Base-by-base conservation (phyloP, 108 stramenopile species). In the Cyclotella distinguenda region DNA sequence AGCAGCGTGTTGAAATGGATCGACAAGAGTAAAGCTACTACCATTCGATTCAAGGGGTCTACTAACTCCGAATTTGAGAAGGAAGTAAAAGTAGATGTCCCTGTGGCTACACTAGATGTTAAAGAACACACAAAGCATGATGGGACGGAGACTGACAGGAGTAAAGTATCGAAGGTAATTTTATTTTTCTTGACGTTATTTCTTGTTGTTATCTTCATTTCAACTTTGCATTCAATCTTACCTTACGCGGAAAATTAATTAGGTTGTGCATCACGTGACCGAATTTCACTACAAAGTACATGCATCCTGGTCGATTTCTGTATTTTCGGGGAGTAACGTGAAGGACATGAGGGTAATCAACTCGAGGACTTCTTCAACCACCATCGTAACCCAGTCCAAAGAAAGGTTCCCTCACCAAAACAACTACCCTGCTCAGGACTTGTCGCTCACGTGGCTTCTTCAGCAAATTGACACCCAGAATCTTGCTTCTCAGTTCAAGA, bases 361-460 rank as follows among this genome's bases (percentile, higher is more conserved):
- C 28, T 68, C 34, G 26, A 79, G 83, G 8, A 43, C 6, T n/a
- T 54, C 55, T 39, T 51, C 80, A 11, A 74, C 66, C n/a, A 51
- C 50, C 18, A 46, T 84, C 31, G 65, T 84, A 53, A 82, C 78
- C 33, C 80, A 67, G 33, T 35, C 54, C 0, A 69, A 65, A 55
- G 74, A 70, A 12, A 27, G 38, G 7, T 1, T 69, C 18, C 64
- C 51, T 18, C 42, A 58, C 4, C 42, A 54, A 28, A 30, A 23
- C 1, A 59, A 58, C 19, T 51, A 51, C 42, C 23, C 35, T 10
- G 80, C 82, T 18, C 27, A 72, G 6, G 89, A 90, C 16, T 42
- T 87, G n/a, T 63, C 78, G 0, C 57, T 90, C 26, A 87, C 79
- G 7, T 87, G 89, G 89, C 46, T 90, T 43, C 48, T 90, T 18